phyloP scores from a whole-genome alignment of 2,329 filamentous ascomycete species.

The Westerdykella sp. region DNA sequence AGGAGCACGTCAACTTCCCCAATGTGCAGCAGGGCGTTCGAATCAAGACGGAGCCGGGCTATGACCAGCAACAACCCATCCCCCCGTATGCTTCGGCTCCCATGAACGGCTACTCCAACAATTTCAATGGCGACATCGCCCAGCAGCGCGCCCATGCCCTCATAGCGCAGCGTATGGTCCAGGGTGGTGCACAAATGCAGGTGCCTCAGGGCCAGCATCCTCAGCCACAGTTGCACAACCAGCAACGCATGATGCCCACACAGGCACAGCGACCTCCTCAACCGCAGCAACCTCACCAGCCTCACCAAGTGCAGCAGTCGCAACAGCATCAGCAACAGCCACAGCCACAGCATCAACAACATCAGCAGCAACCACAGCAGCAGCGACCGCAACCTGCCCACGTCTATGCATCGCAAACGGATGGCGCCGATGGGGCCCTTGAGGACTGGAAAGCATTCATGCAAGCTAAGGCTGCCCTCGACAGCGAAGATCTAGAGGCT shows the following conservation, averaged over 20 bases:
- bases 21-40: conserved; percentile 21
- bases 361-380: conserved; percentile 35
- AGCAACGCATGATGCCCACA: conserved; percentile 20
- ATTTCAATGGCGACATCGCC: conserved; percentile 43
- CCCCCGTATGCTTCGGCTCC: conserved; percentile 8
- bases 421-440: conserved; percentile 62
- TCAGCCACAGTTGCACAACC: conserved; percentile 19
- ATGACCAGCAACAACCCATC: conserved; percentile 10
- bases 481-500: conserved; percentile 41
- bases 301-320: conserved; percentile 12
- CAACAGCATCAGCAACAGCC: conserved; percentile 12
- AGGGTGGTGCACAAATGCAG: conserved; percentile 16
- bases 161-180: conserved; percentile 34
- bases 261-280: conserved; percentile 22
- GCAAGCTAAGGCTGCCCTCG: conserved; percentile 50
- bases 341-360: conserved; percentile 15
- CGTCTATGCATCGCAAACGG: conserved; percentile 57
- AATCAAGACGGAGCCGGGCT: conserved; percentile 48
- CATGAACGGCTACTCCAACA: conserved; percentile 26
- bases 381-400: conserved; percentile 37
- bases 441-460: conserved; percentile 55
- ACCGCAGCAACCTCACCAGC: conserved; percentile 10
- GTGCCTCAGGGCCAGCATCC: conserved; percentile 27
- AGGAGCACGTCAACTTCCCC: conserved; percentile 26
- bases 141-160: conserved; percentile 50